phyloP scores from a whole-genome alignment of 2,329 filamentous ascomycete species.

The Zasmidium cellare region DNA sequence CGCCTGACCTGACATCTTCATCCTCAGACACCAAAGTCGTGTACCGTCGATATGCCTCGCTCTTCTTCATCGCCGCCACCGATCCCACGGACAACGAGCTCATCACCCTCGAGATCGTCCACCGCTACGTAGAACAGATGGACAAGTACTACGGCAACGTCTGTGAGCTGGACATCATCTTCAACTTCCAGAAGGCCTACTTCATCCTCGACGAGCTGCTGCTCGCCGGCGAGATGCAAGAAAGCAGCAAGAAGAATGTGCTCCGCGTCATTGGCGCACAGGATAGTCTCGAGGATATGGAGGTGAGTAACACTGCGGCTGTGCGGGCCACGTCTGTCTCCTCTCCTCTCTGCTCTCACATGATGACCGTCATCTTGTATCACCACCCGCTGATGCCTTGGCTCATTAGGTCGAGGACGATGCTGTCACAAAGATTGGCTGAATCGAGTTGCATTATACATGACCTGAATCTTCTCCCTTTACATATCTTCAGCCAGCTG shows the following conservation, averaged over 20 bases:
- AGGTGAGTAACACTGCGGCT: conserved; percentile 66
- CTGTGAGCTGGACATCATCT: conserved; percentile 98
- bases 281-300: conserved; percentile 97
- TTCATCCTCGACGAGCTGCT: conserved; percentile 97
- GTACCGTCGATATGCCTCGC: conserved; percentile 95
- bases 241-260: conserved; percentile 99
- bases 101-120: conserved; percentile 97
- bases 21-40: conserved; percentile 90
- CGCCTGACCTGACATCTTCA: conserved; percentile 12
- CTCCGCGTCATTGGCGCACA: conserved; percentile 94
- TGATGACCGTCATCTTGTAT: conserved; percentile 17
- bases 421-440: conserved; percentile 64
- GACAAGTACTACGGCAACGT: conserved; percentile 99
- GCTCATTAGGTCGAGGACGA: conserved; percentile 41
- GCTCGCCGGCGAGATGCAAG: conserved; percentile 93
- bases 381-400: conserved; percentile 32
- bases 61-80: conserved; percentile 98
- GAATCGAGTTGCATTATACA: conserved; percentile 20
- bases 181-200: conserved; percentile 99
- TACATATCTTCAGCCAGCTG: conserved; percentile 1
- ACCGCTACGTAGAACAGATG: conserved; percentile 99
- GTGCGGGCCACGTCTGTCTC: conserved; percentile 1
- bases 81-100: conserved; percentile 97
- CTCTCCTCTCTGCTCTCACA: conserved; percentile 3
- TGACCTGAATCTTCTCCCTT: conserved; percentile 14